A percentile compares a stretch with the other conserved stretches of the same genome.
These are phyloP conservation scores for Sporisorium sorghi DNA, from an alignment of 1,284 basidiomycete species.

Conservation along the genomic window DNA sequence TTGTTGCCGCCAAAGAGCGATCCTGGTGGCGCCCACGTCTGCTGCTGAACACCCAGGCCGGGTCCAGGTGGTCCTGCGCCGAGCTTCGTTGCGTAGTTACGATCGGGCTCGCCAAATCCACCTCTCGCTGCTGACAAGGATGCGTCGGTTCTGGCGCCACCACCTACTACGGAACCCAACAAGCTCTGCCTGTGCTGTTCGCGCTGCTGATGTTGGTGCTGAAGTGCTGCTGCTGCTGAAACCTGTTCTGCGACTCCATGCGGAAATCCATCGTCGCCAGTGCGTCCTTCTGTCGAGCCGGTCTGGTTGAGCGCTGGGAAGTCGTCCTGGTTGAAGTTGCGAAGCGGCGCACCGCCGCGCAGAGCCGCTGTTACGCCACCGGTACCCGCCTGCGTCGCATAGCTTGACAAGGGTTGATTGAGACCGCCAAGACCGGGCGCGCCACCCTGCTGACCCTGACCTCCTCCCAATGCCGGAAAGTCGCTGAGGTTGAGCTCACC, in stretches of 20 bases:
- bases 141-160: slow-evolving; percentile 34
- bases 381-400: slow-evolving; percentile 61
- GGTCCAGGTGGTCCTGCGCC: slow-evolving; percentile 45
- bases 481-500: slow-evolving; percentile 57
- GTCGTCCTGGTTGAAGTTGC: slow-evolving; percentile 63
- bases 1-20: slow-evolving; percentile 36
- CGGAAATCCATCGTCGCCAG: slow-evolving; percentile 43
- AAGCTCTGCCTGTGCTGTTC: slow-evolving; percentile 59
- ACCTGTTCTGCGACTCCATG: slow-evolving; percentile 58
- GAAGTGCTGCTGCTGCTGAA: slow-evolving; percentile 61
- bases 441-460: slow-evolving; percentile 47
- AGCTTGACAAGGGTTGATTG: slow-evolving; percentile 49
- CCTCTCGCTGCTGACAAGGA: slow-evolving; percentile 61
- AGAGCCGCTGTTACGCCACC: slow-evolving; percentile 39
- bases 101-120: slow-evolving; percentile 61
- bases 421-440: slow-evolving; percentile 39
- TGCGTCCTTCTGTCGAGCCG: slow-evolving; percentile 33
- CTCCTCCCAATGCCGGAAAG: slow-evolving; percentile 58
- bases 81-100: slow-evolving; percentile 58
- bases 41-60: slow-evolving; percentile 45
- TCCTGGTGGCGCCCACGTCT: slow-evolving; percentile 50
- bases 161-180: slow-evolving; percentile 45
- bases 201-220: slow-evolving; percentile 59
- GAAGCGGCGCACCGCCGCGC: slow-evolving; percentile 42
- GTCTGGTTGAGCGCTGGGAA: slow-evolving; percentile 64